Evolutionary conservation across 2,329 filamentous ascomycete genomes (phyloP), one percentile per base, ranked within the genome.

Genomic region (Fusarium mangiferae): DNA sequence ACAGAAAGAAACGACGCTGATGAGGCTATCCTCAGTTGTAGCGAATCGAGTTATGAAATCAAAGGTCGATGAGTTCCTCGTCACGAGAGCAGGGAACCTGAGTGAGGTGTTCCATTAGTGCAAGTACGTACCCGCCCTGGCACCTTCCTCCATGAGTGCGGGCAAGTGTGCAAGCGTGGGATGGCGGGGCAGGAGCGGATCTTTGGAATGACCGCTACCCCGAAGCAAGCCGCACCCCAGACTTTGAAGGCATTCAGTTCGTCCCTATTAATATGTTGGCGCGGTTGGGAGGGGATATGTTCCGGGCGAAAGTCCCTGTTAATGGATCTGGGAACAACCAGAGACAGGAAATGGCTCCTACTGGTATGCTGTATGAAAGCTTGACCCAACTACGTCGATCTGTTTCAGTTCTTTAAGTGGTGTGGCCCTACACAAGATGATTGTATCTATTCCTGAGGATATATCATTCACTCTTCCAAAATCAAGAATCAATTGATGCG

Each of bases 201-300:
- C 67, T 78, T 76, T 74, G 67, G 70, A 78, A 77, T 76, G 68
- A 65, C 76, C 76, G 76, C 60, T 59, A 45, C 60, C 66, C 76
- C 75, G 75, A 76, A 48, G 58, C 26, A 75, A 75, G 61, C 61
- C 60, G 65, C 48, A 64, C 44, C 22, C 51, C 45, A 44, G 44
- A 66, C 51, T 36, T n/a, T 39, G 44, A 51, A 42, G 30, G 18
- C 28, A 36, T 38, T 66, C 35, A 41, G 20, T 39, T 55, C 20
- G 10, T 55, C 51, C 28, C 15, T 26, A 38, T 26, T 26, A 20
- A 52, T 22, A n/a, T 26, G 33, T 20, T 52, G 35, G 33, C 18
- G 18, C 49, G 26, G 22, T 36, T 11, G 15, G 33, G 36, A 20
- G 33, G 14, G 33, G 24, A 12, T 52, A 26, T n/a, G 20, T 26